These are phyloP conservation scores for Uronychia setigera DNA, from an alignment of 73 alveolate species.

Conservation along the genomic window DNA sequence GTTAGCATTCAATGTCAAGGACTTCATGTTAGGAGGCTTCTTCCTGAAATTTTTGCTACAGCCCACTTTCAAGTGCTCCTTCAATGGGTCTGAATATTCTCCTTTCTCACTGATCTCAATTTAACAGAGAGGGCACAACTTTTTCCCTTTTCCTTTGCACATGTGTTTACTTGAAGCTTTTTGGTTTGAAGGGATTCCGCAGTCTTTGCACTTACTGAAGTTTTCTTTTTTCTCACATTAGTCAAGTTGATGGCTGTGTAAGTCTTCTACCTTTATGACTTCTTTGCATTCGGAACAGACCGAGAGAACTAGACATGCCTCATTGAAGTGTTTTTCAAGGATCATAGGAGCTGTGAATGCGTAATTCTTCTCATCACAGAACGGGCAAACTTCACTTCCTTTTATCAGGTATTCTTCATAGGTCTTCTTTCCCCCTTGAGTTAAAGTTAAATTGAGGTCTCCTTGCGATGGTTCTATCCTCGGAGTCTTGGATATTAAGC, in stretches of 20 bases:
- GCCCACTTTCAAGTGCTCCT: background rate
- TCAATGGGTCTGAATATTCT: background rate
- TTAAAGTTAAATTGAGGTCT: background rate
- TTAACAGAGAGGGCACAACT: background rate
- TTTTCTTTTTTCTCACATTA: background rate
- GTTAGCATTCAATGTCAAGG: no score
- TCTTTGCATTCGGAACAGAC: background rate
- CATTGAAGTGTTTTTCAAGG: background rate
- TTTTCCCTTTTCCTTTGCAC: background rate
- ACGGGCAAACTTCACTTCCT: background rate
- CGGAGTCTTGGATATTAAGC: background rate
- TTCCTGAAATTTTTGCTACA: background rate
- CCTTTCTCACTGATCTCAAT: background rate
- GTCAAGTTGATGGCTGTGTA: background rate
- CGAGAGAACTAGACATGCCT: background rate
- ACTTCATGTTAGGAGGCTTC: background rate
- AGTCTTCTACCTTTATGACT: background rate
- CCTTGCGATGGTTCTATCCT: background rate
- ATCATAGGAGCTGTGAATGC: background rate
- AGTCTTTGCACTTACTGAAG: background rate
- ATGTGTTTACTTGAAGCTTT: background rate
- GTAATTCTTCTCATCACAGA: background rate
- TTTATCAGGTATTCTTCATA: background rate
- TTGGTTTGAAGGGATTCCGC: background rate
- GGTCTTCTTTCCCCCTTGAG: background rate